Evolutionary conservation across 352 stramenopile species (phyloP).

Genomic region (Aphanomyces astaci): DNA sequence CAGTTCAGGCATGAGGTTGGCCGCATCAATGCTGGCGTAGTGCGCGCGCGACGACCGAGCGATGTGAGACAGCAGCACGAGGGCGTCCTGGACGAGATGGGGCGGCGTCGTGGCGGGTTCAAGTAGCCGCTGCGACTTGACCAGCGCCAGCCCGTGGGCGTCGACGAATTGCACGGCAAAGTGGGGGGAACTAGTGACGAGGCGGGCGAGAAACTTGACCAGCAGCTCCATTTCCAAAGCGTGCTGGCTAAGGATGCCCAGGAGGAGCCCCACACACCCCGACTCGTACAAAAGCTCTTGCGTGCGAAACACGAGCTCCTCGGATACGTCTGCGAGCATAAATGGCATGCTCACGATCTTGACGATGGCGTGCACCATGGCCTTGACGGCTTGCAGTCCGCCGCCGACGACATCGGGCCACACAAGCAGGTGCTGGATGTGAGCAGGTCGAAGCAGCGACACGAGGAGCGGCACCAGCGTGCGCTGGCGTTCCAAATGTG

Average conservation of each 20-base stretch:
- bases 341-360: constrained; percentile 79
- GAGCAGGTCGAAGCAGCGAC: constrained; percentile 41
- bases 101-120: constrained; percentile 33
- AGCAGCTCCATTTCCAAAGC: constrained; percentile 38
- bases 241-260: constrained; percentile 31
- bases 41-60: constrained; percentile 64
- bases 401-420: constrained; percentile 74
- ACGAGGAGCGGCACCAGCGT: constrained; percentile 52
- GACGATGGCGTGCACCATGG: constrained; percentile 73
- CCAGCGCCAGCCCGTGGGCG: constrained; percentile 51
- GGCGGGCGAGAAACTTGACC: constrained; percentile 72
- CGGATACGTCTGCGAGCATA: constrained; percentile 43
- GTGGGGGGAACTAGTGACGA: constrained; percentile 78
- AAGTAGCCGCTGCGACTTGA: constrained; percentile 65
- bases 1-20: constrained; percentile 48
- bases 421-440: constrained; percentile 57
- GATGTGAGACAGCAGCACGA: constrained; percentile 84
- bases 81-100: constrained; percentile 63
- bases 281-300: constrained; percentile 69
- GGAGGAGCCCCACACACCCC: constrained; percentile 52
- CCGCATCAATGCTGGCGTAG: constrained; percentile 54
- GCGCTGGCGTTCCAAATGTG: constrained; percentile 41
- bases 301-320: constrained; percentile 54
- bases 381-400: constrained; percentile 72
- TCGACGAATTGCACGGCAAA: constrained; percentile 74